These are phyloP conservation scores for Chaetomium globosum DNA, from an alignment of 2,329 filamentous ascomycete genomes.

Conservation along the genomic window DNA sequence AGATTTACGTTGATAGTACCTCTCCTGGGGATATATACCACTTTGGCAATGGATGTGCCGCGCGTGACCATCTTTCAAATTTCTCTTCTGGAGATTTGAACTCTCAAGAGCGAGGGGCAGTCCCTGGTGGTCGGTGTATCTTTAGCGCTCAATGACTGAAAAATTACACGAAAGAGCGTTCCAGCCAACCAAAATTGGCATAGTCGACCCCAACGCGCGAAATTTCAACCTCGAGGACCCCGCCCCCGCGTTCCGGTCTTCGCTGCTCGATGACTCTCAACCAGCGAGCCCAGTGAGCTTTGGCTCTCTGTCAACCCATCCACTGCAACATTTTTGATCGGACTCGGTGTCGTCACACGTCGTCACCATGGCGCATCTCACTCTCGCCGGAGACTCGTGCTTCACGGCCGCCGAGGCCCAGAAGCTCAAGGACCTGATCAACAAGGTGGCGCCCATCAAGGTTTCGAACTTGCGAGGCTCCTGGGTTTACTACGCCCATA, in stretches of 20 bases:
- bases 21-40: too few species aligned
- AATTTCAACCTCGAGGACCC: constrained; percentile 30
- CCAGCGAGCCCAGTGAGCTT: constrained; percentile 30
- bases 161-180: not conserved
- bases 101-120: too few species aligned
- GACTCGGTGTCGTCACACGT: constrained; percentile 21
- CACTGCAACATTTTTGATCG: constrained; percentile 13
- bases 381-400: constrained; percentile 49
- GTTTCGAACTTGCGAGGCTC: constrained; percentile 55
- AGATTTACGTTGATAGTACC: too few species aligned
- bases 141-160: not conserved
- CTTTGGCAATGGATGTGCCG: too few species aligned
- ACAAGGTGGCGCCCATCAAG: constrained; percentile 45
- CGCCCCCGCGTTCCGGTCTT: constrained; percentile 32
- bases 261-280: constrained; percentile 30
- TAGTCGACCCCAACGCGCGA: constrained; percentile 5
- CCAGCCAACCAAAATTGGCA: not conserved
- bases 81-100: too few species aligned
- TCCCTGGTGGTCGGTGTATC: too few species aligned
- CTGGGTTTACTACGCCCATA: constrained; percentile 69
- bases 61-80: too few species aligned
- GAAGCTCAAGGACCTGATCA: constrained; percentile 50
- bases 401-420: constrained; percentile 52
- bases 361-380: constrained; percentile 36
- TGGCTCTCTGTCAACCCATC: constrained; percentile 33